Evolutionary conservation across 257 asterid species (phyloP).

Genomic region (Haberlea rhodopensis): DNA sequence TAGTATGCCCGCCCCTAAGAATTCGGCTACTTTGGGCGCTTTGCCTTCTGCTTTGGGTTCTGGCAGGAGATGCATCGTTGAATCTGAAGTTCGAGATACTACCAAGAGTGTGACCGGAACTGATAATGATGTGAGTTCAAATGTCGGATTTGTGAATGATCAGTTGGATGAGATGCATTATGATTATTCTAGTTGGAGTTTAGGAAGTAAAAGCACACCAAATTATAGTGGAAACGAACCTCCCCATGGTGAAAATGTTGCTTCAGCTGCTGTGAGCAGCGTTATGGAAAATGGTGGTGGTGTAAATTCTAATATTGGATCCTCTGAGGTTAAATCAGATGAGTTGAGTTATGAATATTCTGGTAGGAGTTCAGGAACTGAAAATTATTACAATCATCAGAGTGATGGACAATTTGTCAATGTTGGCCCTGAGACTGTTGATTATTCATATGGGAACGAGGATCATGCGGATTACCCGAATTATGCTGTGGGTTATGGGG

Average conservation of each 20-base stretch:
- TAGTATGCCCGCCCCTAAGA: conserved; percentile 73
- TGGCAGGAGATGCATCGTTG: conserved; percentile 65
- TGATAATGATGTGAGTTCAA: conserved; percentile 28
- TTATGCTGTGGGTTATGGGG: conserved; percentile 37
- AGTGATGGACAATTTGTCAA: conserved; percentile 20
- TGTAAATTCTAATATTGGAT: conserved; percentile 6
- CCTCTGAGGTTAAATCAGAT: too few species aligned
- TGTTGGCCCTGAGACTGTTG: conserved; percentile 35
- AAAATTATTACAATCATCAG: too few species aligned
- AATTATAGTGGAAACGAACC: conserved; percentile 38
- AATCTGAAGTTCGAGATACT: conserved; percentile 43
- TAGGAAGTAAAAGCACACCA: conserved; percentile 32
- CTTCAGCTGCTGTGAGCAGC: too few species aligned
- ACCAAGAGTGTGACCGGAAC: conserved; percentile 20
- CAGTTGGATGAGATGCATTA: conserved; percentile 30
- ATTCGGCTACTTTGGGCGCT: conserved; percentile 61
- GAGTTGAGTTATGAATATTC: too few species aligned
- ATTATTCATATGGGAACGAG: conserved; percentile 38
- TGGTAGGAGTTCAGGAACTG: conserved; percentile 36
- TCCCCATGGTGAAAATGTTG: too few species aligned
- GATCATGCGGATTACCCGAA: conserved; percentile 33
- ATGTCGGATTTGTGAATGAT: conserved; percentile 26
- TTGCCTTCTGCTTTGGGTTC: conserved; percentile 55
- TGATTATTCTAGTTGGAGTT: conserved; percentile 36
- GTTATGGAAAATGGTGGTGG: conserved; percentile 26